Conservation (phyloP, 73 alveolate genomes). For the Durusdinium trenchii region DNA sequence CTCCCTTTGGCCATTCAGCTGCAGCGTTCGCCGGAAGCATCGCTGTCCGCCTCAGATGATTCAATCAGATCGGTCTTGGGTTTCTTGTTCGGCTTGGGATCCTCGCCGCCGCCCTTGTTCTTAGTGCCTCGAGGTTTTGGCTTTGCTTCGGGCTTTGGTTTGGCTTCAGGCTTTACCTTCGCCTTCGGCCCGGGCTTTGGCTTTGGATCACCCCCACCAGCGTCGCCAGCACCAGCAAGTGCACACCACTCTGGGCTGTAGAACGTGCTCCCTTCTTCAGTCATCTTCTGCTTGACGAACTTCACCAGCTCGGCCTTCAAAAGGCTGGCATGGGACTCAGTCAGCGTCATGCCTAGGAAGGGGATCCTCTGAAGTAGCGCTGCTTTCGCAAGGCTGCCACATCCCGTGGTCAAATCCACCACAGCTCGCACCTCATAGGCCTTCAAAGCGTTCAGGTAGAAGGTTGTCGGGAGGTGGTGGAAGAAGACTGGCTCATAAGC, state of each 20-base stretch:
- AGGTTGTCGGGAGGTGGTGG: not conserved
- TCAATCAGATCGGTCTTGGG: no score
- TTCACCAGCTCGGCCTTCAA: slow-evolving; percentile 40
- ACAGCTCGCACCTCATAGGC: not conserved
- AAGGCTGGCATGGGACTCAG: not conserved
- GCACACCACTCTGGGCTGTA: slow-evolving; percentile 33
- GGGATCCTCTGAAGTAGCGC: not conserved
- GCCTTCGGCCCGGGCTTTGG: not conserved
- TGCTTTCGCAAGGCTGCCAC: not conserved
- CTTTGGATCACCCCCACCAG: no score
- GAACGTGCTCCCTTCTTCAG: not conserved
- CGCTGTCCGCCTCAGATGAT: no score
- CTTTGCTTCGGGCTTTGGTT: not conserved
- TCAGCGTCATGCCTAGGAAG: not conserved
- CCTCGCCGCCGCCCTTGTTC: no score
- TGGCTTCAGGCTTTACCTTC: not conserved
- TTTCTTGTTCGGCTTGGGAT: no score
- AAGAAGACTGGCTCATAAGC: not conserved
- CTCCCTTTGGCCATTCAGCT: no score
- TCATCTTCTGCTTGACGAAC: not conserved
- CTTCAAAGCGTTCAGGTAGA: not conserved
- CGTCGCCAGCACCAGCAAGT: not conserved
- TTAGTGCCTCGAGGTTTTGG: not conserved
- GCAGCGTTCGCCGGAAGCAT: no score
- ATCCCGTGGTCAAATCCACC: not conserved